These are phyloP conservation scores for Termitomyces sp. DNA, from an alignment of 768 basidiomycete species.

Conservation along the genomic window DNA sequence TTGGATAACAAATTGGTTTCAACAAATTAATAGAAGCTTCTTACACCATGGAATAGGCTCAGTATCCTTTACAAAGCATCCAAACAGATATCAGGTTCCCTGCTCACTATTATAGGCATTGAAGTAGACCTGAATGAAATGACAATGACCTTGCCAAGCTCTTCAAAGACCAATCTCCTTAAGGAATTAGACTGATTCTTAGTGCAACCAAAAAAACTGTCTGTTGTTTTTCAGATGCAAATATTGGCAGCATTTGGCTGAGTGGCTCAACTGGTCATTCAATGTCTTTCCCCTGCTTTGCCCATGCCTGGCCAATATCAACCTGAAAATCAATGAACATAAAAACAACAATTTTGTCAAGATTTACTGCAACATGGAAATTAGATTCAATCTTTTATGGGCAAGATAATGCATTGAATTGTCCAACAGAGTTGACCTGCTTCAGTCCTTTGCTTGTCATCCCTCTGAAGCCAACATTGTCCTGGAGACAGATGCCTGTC, in stretches of 20 bases:
- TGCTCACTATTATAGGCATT: constrained; percentile 34
- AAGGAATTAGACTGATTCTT: too few relatives aligned
- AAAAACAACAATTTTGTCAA: neutral
- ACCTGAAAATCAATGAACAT: neutral
- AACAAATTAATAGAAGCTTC: neutral
- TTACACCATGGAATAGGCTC: constrained; percentile 26
- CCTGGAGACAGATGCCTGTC: neutral
- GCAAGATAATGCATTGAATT: neutral
- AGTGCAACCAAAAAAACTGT: too few relatives aligned
- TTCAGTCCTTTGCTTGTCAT: neutral
- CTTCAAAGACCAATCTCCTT: too few relatives aligned
- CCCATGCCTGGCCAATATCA: neutral
- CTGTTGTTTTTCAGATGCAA: neutral
- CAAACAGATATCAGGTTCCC: constrained; percentile 31
- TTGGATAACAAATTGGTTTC: constrained; percentile 17
- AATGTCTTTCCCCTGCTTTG: constrained; percentile 2
- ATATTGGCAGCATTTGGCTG: neutral
- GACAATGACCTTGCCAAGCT: neutral
- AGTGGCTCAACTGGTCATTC: constrained; percentile 3
- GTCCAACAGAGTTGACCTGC: neutral
- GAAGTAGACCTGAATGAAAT: constrained; percentile 22
- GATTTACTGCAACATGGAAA: neutral
- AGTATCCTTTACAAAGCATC: constrained; percentile 13
- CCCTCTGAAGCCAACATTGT: neutral
- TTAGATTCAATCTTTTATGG: neutral